Evolutionary conservation across 371 early-diverging fungal genomes (phyloP).

Genomic region (Mortierella sp.): DNA sequence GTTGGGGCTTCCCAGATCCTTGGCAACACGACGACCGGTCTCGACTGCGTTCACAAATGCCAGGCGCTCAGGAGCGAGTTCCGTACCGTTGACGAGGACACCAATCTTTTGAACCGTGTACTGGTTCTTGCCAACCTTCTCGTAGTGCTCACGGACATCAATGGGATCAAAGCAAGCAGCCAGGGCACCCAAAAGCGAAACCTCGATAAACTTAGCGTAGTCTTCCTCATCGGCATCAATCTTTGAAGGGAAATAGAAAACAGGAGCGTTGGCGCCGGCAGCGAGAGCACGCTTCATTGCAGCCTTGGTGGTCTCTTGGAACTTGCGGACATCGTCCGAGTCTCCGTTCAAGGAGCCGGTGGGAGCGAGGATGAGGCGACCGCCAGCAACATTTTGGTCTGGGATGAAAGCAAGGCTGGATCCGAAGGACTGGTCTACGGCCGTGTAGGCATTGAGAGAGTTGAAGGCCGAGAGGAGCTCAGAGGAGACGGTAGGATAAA

Average conservation of each 20-base stretch:
- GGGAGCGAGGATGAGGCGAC: slow-evolving; percentile 77
- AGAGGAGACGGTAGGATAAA: slow-evolving; percentile 37
- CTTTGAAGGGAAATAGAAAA: slow-evolving; percentile 65
- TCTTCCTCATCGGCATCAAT: slow-evolving; percentile 59
- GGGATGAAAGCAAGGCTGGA: slow-evolving; percentile 34
- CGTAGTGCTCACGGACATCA: slow-evolving; percentile 81
- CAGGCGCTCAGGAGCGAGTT: slow-evolving; percentile 53
- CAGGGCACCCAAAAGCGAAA: slow-evolving; percentile 78
- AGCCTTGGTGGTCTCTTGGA: slow-evolving; percentile 72
- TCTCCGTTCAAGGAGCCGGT: slow-evolving; percentile 78
- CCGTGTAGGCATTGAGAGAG: slow-evolving; percentile 26
- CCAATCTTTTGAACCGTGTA: slow-evolving; percentile 67
- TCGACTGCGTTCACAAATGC: slow-evolving; percentile 78
- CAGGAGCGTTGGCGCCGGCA: slow-evolving; percentile 69
- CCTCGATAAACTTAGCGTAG: slow-evolving; percentile 77
- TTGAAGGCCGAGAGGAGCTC: slow-evolving; percentile 36
- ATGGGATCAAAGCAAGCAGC: slow-evolving; percentile 81
- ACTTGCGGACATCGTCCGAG: slow-evolving; percentile 86
- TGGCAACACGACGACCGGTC: slow-evolving; percentile 76
- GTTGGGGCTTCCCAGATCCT: slow-evolving; percentile 86
- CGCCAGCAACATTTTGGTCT: slow-evolving; percentile 60
- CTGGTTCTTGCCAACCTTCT: slow-evolving; percentile 51
- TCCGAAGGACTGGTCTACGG: slow-evolving; percentile 50
- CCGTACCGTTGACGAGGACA: slow-evolving; percentile 53
- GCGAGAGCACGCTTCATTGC: slow-evolving; percentile 74